Percentiles rank a stretch among this genome's conserved stretches.
Evolutionary conservation across 2,329 filamentous ascomycete genomes (phyloP).

Genomic region (Fusarium pseudoanthophilum): DNA sequence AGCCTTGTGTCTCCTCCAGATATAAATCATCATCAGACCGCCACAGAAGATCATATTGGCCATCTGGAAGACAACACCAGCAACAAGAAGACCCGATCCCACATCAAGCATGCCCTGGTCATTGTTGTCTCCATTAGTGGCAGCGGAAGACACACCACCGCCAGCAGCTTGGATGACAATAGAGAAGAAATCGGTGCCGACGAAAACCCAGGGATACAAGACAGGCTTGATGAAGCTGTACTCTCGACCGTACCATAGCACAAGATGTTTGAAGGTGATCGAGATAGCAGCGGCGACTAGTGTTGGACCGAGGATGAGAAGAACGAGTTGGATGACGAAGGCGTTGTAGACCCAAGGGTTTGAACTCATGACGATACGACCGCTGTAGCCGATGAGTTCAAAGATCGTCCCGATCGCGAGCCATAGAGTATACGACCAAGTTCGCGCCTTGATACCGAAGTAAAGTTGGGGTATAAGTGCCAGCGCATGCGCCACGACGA

Average conservation of each 20-base stretch:
- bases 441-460: conserved; percentile 49
- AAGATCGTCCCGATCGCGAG: conserved; percentile 52
- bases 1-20: conserved; percentile 32
- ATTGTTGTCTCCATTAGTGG: conserved; percentile 8
- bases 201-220: conserved; percentile 60
- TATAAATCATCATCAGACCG: conserved; percentile 36
- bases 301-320: conserved; percentile 54
- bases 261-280: conserved; percentile 57
- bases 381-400: conserved; percentile 56
- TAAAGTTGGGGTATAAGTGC: conserved; percentile 48
- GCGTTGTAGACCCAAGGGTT: conserved; percentile 55
- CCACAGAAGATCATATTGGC: conserved; percentile 42
- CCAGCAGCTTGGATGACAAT: conserved; percentile 41
- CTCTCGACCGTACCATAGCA: conserved; percentile 54
- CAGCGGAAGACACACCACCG: conserved; percentile 33
- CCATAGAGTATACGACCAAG: conserved; percentile 53
- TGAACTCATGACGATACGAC: conserved; percentile 52
- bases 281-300: conserved; percentile 58
- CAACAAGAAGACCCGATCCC: conserved; percentile 32
- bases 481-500: conserved; percentile 50
- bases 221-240: conserved; percentile 51
- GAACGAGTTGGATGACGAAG: conserved; percentile 56
- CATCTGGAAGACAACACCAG: conserved; percentile 39
- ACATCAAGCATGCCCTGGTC: conserved; percentile 27
- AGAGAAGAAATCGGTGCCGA: conserved; percentile 57